A percentile compares a stretch with the other conserved stretches of the same genome.
These are phyloP conservation scores for Ganoderma sinense DNA, from an alignment of 1,284 basidiomycete genomes.

Conservation along the genomic window DNA sequence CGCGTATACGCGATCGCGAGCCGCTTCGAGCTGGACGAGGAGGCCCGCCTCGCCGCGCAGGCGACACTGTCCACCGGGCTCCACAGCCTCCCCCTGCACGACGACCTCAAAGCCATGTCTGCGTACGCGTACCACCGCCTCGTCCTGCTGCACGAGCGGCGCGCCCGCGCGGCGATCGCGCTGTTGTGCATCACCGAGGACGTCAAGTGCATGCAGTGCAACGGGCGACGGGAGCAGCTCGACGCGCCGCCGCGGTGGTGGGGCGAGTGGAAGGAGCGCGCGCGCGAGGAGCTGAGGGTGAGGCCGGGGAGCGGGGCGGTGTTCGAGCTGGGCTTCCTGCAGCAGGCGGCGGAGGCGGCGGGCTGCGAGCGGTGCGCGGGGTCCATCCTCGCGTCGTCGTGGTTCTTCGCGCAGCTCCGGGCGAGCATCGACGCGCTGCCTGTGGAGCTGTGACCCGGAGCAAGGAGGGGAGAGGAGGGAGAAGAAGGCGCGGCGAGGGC, in stretches of 20 bases:
- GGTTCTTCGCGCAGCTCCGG: slow-evolving; percentile 62
- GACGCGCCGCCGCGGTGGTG: slow-evolving; percentile 72
- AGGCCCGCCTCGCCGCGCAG: slow-evolving; percentile 48
- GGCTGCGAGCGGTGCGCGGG: slow-evolving; percentile 67
- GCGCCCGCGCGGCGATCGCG: slow-evolving; percentile 55
- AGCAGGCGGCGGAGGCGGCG: slow-evolving; percentile 52
- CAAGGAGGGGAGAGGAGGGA: no score
- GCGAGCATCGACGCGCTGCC: slow-evolving; percentile 66
- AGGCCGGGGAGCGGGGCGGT: slow-evolving; percentile 67
- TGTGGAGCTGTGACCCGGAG: slow-evolving; percentile 54
- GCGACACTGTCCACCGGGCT: slow-evolving; percentile 63
- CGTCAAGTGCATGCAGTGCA: slow-evolving; percentile 73
- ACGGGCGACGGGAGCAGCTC: slow-evolving; percentile 54
- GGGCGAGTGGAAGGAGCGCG: slow-evolving; percentile 62
- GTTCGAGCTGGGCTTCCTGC: slow-evolving; percentile 67
- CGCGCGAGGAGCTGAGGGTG: slow-evolving; percentile 59
- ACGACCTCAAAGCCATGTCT: slow-evolving; percentile 71
- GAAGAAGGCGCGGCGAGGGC: background rate
- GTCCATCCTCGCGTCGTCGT: slow-evolving; percentile 66
- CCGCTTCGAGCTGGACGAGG: slow-evolving; percentile 65
- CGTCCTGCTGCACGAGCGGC: slow-evolving; percentile 62
- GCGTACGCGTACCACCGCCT: slow-evolving; percentile 72
- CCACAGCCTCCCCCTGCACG: slow-evolving; percentile 58
- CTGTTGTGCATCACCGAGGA: slow-evolving; percentile 54
- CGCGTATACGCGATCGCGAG: slow-evolving; percentile 77